Evolutionary conservation across 2,329 filamentous ascomycete species (phyloP), one percentile per base, ranked within the genome.

Genomic region (Aquanectria penicillioides): DNA sequence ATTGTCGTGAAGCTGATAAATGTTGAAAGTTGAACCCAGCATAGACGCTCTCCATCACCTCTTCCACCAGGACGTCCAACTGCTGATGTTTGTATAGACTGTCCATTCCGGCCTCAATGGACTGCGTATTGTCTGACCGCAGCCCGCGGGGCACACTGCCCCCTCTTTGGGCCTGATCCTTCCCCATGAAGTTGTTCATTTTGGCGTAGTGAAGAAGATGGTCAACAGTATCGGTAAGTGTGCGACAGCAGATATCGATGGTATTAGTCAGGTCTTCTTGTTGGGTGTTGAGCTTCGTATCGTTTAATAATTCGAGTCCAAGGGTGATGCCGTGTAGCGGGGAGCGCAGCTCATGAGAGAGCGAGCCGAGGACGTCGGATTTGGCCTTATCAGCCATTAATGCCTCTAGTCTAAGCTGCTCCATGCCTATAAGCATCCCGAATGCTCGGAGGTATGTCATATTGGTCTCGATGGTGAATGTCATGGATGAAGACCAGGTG

Each of bases 281-380:
- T 5, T 78, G 75, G 1, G 76, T 75, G 34, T 76, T 77, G 26
- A 86, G 73, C 0, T 73, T 59, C 0, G 83, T 85, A n/a, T 86
- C 83, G 4, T 80, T 77, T 0, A 88, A 66, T 4, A 87, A 70
- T 61, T 86, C 84, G 1, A 79, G 77, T 48, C 77, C 84, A 0
- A 83, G 80, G 0, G 89, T 72, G 26, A 89, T 82, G 3, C 86
- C 86, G 53, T 89, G 86, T 1, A 89, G 74, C 0, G 86, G 86
- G 2, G 83, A 86, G 5, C 86, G 78, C 12, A 89, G 72, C 67
- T 89, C 86, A 65, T 89, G 86, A 3, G 83, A 86, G 6, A 89
- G 80, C 1, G 83, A 87, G 1, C 83, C 82, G 7, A 89, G 79
- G 29, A 87, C 82, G 55, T 87, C 84, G 2, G 81, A 81, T 67